A percentile compares a stretch with the other conserved stretches of the same genome.
Evolutionary conservation across 2,329 filamentous ascomycete species (phyloP).

Genomic region (Ceratocystis huliohia): DNA sequence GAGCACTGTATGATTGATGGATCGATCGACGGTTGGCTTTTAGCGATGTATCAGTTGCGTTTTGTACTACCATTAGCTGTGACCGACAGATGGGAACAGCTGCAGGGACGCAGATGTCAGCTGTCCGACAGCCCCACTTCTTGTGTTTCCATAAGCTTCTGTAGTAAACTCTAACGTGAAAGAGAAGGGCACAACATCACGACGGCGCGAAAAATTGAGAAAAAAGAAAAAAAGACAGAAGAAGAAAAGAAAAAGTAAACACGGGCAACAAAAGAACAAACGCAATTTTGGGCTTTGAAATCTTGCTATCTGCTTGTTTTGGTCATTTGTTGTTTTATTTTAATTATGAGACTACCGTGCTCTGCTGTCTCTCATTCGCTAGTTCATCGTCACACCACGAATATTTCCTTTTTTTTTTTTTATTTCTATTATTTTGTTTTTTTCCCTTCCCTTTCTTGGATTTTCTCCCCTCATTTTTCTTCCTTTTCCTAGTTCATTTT

Average conservation of each 20-base stretch:
- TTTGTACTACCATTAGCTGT: neutral
- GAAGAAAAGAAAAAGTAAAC: neutral
- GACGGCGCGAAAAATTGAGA: neutral
- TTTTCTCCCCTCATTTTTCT: slow-evolving; percentile 3
- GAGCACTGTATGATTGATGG: neutral
- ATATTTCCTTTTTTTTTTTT: neutral
- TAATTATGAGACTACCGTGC: neutral
- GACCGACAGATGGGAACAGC: neutral
- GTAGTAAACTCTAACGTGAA: slow-evolving; percentile 5
- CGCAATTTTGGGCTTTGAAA: neutral
- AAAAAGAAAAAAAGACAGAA: neutral
- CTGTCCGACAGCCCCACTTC: neutral
- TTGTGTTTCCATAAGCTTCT: slow-evolving; percentile 16
- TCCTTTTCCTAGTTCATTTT: neutral
- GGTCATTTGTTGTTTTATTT: too few relatives aligned
- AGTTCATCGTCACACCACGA: neutral
- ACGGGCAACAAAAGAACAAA: neutral
- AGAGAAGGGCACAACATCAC: neutral
- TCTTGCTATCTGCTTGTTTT: too few relatives aligned
- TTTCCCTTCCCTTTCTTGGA: neutral
- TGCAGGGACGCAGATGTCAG: neutral
- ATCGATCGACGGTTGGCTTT: neutral
- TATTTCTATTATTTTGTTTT: neutral
- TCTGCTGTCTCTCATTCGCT: slow-evolving; percentile 2
- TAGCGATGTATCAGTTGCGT: neutral